Conservation (phyloP, 1,284 basidiomycete genomes). For the Heterobasidion irregulare region DNA sequence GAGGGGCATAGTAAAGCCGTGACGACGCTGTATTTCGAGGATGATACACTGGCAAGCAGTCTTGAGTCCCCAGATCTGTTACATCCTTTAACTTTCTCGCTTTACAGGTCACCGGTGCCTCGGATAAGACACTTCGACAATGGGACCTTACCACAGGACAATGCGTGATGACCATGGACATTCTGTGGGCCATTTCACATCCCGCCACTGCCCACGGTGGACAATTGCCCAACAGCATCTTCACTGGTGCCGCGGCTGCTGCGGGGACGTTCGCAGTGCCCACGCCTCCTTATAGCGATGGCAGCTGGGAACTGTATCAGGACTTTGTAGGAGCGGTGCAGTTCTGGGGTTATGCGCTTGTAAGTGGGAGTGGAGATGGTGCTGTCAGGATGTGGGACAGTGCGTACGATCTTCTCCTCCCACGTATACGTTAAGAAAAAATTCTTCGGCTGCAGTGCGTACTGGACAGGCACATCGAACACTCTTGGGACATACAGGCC, state of each 20-base stretch:
- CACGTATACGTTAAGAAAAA: neutral
- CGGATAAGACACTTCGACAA: constrained; percentile 96
- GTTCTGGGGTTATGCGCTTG: constrained; percentile 98
- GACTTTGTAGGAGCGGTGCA: constrained; percentile 98
- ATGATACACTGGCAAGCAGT: constrained; percentile 73
- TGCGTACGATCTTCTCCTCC: constrained; percentile 33
- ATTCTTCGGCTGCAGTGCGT: constrained; percentile 57
- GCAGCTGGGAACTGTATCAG: constrained; percentile 91
- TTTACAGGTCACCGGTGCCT: constrained; percentile 85
- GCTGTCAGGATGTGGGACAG: constrained; percentile 99
- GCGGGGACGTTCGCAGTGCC: constrained; percentile 72
- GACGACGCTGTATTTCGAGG: constrained; percentile 92
- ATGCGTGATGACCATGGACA: constrained; percentile 99
- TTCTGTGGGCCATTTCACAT: constrained; percentile 98
- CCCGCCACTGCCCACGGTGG: constrained; percentile 42
- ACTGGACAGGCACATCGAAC: constrained; percentile 97
- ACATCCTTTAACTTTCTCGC: neutral
- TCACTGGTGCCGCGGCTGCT: constrained; percentile 41
- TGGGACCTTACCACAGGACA: constrained; percentile 98
- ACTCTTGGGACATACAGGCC: constrained; percentile 87
- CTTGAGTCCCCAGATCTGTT: neutral
- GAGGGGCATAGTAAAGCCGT: constrained; percentile 93
- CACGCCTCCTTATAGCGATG: constrained; percentile 83
- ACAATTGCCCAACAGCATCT: constrained; percentile 34
- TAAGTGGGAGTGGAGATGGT: constrained; percentile 94